Base-by-base conservation (phyloP, 2,329 filamentous ascomycete species). In the Alternaria arborescens region DNA sequence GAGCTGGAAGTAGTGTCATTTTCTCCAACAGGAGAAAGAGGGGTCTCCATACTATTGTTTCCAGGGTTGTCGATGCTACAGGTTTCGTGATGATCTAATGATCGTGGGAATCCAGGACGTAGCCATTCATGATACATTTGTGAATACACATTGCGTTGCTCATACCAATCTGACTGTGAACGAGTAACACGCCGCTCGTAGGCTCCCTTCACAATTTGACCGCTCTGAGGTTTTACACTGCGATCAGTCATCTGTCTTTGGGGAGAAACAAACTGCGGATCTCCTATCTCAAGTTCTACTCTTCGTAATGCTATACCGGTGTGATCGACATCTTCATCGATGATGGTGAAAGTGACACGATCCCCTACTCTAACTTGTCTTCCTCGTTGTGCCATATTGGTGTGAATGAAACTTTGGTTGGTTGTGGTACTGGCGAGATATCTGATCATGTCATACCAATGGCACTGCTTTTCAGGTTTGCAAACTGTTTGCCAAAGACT, bases 401-500 rank as follows among this genome's bases (percentile, higher is more conserved):
- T 26, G 16, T 16, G n/a, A 24, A 42, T 12, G 3, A 22, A 16
- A n/a, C 20, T 1, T 50, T 28, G 20, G n/a, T 34, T 36, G 16
- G 41, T 16, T 5, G 30, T 5, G 41, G 32, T 41, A 6, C 10
- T 5, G 18, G 42, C 18, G 11, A 48, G 28, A 22, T 48, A 28
- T 54, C 56, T 22, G 3, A 26, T 22, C 34, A 22, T 30, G 10
- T 24, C 12, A 18, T 59, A 14, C 16, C 7, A 4, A 42, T 32
- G 8, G 26, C 42, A 12, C 1, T 26, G 8, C 30, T 46, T 26
- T 36, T 41, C 5, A 44, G 22, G 20, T 22, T 38, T 8, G 5
- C 20, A 34, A 40, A 12, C n/a, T 57, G 58, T 52, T 57, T 60
- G 52, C 20, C 18, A 12, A 40, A 18, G 5, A n/a, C 32, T 28